Base-by-base conservation (phyloP, 768 basidiomycete species). In the Lactifluus subvellereus region DNA sequence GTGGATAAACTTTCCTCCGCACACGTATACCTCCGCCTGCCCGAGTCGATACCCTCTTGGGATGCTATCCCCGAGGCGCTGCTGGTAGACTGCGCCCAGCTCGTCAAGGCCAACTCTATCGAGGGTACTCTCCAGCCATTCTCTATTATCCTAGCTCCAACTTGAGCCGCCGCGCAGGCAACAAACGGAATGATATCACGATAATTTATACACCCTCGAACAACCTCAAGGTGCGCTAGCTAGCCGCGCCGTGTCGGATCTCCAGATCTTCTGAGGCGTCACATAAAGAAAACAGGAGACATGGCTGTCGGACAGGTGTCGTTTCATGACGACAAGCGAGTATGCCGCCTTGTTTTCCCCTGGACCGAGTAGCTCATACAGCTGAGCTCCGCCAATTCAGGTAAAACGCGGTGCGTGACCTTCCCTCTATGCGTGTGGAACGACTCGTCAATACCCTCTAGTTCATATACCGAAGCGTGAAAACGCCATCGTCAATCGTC, bases 1-100 rank as follows among this genome's bases (percentile, higher is more conserved):
- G 97, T 99, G 65, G 97, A 98, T 79, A 96, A 95, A 73, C 84
- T 98, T 33, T 96, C 93, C 0, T 97, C 94, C 3, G 94, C 95
- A 1, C 94, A 98, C 73, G 95, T 98, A 45, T 98, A 98, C 73
- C 78, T 98, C n/a, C 88, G 95, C 38, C 84, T 98, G 79, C 82
- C 90, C 0, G 82, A 84, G 3, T 78, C 76, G n/a, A 88, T 95
- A 80, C 73, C 78, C 35, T 65, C 67, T n/a, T 98, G 94, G 92
- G 94, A 98, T 6, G 74, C 77, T n/a, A 88, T 98, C 42, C 94
- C 97, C 0, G 80, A 87, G 59, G 76, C 82, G 1, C 75, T 98
- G 6, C 76, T 98, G 20, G 78, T 77, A 13, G 96, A 98, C 74
- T 91, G 91, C 65, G 92, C 92, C 1, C 97, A 98, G 72, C 80